Evolutionary conservation across 192 early-diverging fungal species (phyloP).

Genomic region (Coemansia pectinata): DNA sequence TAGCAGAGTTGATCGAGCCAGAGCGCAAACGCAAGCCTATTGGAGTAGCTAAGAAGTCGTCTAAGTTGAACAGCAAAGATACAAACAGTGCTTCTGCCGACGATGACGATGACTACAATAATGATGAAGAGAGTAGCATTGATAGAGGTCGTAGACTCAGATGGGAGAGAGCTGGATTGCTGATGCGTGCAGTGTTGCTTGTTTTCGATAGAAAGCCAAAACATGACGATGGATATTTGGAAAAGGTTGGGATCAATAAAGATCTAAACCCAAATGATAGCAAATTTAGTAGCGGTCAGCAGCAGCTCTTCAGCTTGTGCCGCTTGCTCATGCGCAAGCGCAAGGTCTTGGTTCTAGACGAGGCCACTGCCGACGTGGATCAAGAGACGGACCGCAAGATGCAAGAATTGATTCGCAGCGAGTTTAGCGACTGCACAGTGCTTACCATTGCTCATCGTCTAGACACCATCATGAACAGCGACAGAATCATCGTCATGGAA

Average conservation of each 20-base stretch:
- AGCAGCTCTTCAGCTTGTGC: conserved; percentile 63
- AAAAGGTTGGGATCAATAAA: neutral
- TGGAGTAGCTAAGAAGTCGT: neutral
- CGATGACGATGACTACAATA: conserved; percentile 13
- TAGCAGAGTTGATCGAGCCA: neutral
- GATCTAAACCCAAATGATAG: conserved; percentile 30
- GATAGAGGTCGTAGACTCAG: neutral
- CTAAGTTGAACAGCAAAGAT: neutral
- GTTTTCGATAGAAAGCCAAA: neutral
- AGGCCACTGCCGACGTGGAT: conserved; percentile 67
- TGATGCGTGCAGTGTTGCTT: neutral
- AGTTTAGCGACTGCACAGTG: conserved; percentile 53
- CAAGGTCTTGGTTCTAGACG: conserved; percentile 62
- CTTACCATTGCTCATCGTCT: conserved; percentile 72
- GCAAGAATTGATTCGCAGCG: conserved; percentile 36
- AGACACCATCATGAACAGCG: conserved; percentile 64
- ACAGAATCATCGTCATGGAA: conserved; percentile 60
- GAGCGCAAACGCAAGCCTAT: neutral
- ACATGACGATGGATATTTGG: neutral
- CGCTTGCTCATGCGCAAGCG: conserved; percentile 58
- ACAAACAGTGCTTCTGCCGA: neutral
- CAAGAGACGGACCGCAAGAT: conserved; percentile 9
- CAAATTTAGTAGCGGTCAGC: conserved; percentile 55
- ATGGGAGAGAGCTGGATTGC: neutral
- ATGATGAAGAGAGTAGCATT: neutral